Percentiles rank a stretch among this genome's conserved stretches.
Evolutionary conservation across 768 basidiomycete species (phyloP).

Genomic region (Naganishia vishniacii): DNA sequence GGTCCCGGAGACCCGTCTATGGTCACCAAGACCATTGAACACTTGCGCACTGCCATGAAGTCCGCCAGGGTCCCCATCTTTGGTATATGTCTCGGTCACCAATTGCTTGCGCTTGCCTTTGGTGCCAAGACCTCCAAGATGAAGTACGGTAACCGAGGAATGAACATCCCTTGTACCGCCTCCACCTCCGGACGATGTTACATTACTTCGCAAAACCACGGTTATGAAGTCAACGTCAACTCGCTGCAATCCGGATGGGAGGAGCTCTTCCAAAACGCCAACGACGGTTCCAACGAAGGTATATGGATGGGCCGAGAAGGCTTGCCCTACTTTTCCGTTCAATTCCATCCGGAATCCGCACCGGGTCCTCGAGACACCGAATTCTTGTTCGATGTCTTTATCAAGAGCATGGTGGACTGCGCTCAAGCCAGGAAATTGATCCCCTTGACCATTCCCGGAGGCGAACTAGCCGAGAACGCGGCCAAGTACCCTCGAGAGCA

Average conservation of each 20-base stretch:
- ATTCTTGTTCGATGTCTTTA: conserved; percentile 96
- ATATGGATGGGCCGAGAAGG: conserved; percentile 72
- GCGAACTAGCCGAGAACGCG: conserved; percentile 71
- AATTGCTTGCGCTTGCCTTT: conserved; percentile 87
- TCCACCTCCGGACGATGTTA: conserved; percentile 91
- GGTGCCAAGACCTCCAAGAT: conserved; percentile 95
- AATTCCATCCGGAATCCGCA: conserved; percentile 97
- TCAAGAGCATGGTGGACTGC: conserved; percentile 76
- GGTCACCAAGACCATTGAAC: conserved; percentile 64
- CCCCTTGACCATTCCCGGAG: conserved; percentile 52
- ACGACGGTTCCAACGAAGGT: conserved; percentile 95
- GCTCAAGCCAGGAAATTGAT: conserved; percentile 49
- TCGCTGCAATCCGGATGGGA: conserved; percentile 81
- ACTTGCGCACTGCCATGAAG: conserved; percentile 63
- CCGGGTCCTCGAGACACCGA: conserved; percentile 97
- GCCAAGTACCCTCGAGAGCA: conserved; percentile 58
- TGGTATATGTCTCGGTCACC: conserved; percentile 97
- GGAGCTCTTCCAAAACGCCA: conserved; percentile 91
- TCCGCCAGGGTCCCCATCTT: conserved; percentile 68
- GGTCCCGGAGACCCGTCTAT: conserved; percentile 94
- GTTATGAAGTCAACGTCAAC: conserved; percentile 81
- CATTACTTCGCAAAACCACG: conserved; percentile 98
- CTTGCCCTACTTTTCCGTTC: conserved; percentile 95
- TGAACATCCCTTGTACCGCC: conserved; percentile 97
- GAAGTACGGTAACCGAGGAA: conserved; percentile 99